Percentiles rank a stretch among this genome's conserved stretches.
Evolutionary conservation across 768 basidiomycete species (phyloP).

Genomic region (Tricholoma saponaceum): DNA sequence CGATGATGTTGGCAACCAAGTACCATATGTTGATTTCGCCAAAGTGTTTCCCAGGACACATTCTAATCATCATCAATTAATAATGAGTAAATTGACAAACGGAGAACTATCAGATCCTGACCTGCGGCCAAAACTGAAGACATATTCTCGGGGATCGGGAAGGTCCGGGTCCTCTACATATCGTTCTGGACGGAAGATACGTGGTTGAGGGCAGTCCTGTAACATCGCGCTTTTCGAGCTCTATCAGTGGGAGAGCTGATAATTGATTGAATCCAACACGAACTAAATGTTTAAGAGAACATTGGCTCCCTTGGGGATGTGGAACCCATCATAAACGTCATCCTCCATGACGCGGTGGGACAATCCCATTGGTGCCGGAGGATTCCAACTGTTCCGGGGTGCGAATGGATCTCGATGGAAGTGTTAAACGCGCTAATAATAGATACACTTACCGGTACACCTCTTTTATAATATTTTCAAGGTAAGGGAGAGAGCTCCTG

Average conservation of each 20-base stretch:
- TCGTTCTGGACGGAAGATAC: background rate
- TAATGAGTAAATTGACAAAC: background rate
- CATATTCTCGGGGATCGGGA: background rate
- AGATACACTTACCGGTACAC: conserved; percentile 30
- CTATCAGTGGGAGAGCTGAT: background rate
- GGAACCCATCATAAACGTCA: background rate
- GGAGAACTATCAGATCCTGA: background rate
- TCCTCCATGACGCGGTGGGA: conserved; percentile 1
- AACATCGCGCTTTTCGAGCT: background rate
- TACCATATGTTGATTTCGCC: background rate
- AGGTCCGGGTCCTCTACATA: background rate
- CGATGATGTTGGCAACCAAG: background rate
- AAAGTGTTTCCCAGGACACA: background rate
- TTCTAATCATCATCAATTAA: background rate
- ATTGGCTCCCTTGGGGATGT: conserved; percentile 2
- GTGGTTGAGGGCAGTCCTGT: background rate
- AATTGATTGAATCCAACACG: background rate
- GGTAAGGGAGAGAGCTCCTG: conserved; percentile 36
- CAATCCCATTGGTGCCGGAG: background rate
- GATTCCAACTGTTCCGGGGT: background rate
- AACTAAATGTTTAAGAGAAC: background rate
- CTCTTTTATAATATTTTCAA: conserved; percentile 40
- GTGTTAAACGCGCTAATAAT: background rate
- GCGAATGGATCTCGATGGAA: background rate
- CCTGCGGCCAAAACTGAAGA: background rate